Evolutionary conservation across 306 rosid species (phyloP).

Genomic region (Gastrolobium villosum): DNA sequence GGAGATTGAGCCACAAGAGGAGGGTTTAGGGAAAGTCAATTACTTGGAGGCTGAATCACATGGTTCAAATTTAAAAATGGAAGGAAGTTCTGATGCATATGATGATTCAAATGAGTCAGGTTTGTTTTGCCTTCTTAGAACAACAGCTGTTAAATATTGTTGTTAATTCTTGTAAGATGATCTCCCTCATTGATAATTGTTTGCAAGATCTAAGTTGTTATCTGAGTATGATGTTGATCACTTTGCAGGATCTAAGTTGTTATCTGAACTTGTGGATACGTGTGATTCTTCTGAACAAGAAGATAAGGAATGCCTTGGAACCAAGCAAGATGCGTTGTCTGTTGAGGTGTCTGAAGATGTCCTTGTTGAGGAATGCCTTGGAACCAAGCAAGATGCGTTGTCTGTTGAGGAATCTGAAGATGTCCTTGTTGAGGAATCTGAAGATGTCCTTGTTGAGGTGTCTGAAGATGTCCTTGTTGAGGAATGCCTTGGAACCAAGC

Average conservation of each 20-base stretch:
- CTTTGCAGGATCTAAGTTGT: constrained; percentile 38
- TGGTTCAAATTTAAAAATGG: constrained; percentile 8
- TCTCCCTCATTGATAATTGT: neutral
- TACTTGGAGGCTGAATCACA: constrained; percentile 1
- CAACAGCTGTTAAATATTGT: neutral
- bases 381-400: no score
- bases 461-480: constrained; percentile 2
- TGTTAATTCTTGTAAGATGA: neutral
- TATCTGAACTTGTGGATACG: constrained; percentile 19
- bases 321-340: neutral
- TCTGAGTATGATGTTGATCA: constrained; percentile 36
- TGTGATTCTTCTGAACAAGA: constrained; percentile 20
- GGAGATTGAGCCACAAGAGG: constrained; percentile 27
- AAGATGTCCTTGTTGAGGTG: constrained; percentile 7
- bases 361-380: constrained; percentile 16
- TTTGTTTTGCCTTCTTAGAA: constrained; percentile 26
- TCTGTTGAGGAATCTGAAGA: constrained; percentile 11
- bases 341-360: no score
- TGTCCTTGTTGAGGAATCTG: constrained; percentile 16
- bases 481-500: neutral
- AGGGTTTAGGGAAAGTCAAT: constrained; percentile 2
- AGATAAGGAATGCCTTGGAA: neutral
- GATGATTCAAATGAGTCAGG: constrained; percentile 43
- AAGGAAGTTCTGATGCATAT: neutral
- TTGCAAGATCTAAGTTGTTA: constrained; percentile 31